Percentiles rank a stretch among this genome's conserved stretches.
Conservation (phyloP, 805 yeast species). For the Lachancea sp. region DNA sequence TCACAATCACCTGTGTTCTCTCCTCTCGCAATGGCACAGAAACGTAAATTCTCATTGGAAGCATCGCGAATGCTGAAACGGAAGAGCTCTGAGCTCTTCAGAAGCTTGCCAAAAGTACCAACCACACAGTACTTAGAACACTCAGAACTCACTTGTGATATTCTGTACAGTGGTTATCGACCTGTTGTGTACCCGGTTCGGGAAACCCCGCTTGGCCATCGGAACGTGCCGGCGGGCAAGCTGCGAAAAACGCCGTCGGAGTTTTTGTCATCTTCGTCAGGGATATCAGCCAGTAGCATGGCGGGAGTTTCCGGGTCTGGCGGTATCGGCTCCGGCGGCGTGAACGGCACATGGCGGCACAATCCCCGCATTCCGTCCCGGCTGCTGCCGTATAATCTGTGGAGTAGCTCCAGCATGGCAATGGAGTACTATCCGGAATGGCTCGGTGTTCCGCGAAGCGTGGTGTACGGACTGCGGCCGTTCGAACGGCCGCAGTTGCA, state of each 20-base stretch:
- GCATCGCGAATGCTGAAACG: slow-evolving; percentile 8
- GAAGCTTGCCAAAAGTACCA: slow-evolving; percentile 29
- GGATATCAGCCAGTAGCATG: slow-evolving; percentile 6
- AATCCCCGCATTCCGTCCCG: slow-evolving; percentile 21
- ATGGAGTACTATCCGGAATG: slow-evolving; percentile 31
- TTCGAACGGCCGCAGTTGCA: slow-evolving; percentile 11
- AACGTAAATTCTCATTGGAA: slow-evolving; percentile 3
- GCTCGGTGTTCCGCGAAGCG: slow-evolving; percentile 23
- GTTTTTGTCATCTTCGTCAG: background rate
- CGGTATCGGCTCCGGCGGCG: slow-evolving; percentile 28
- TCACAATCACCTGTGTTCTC: background rate
- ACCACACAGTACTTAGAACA: slow-evolving; percentile 28
- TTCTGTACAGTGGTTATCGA: slow-evolving; percentile 30
- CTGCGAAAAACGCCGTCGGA: slow-evolving; percentile 3
- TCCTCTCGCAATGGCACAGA: slow-evolving; percentile 6
- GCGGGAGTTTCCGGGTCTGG: slow-evolving; percentile 27
- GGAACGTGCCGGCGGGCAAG: slow-evolving; percentile 8
- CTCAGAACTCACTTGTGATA: slow-evolving; percentile 24
- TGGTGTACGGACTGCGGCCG: slow-evolving; percentile 23
- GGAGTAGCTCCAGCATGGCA: slow-evolving; percentile 28
- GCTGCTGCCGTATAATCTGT: slow-evolving; percentile 22
- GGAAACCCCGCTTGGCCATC: slow-evolving; percentile 28
- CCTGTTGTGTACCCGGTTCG: slow-evolving; percentile 30
- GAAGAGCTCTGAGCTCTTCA: slow-evolving; percentile 14
- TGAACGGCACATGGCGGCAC: slow-evolving; percentile 29